A percentile compares a stretch with the other conserved stretches of the same genome.
Conservation (phyloP, 1,284 basidiomycete species). For the Cutaneotrichosporon spelunceum region DNA sequence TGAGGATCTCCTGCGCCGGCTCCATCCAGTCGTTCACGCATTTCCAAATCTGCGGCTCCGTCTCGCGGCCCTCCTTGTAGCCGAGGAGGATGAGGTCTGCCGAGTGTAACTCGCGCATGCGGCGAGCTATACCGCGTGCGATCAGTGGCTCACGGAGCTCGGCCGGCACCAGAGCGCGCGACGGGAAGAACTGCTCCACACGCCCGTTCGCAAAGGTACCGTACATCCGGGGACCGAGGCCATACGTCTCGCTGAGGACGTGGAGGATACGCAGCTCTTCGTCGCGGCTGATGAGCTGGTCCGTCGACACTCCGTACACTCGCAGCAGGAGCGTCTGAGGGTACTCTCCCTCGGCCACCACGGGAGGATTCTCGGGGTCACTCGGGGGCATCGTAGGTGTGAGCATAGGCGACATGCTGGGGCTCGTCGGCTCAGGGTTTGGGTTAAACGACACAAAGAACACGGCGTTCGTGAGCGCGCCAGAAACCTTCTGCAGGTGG, state of each 20-base stretch:
- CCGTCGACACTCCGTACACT: conserved; percentile 83
- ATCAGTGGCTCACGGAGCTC: conserved; percentile 72
- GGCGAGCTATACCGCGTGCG: conserved; percentile 76
- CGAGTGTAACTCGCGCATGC: conserved; percentile 89
- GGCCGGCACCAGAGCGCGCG: conserved; percentile 67
- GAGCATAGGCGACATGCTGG: conserved; percentile 48
- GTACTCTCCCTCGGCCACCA: conserved; percentile 31
- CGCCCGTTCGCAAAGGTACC: conserved; percentile 92
- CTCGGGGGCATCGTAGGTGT: conserved; percentile 48
- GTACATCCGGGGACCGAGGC: conserved; percentile 83
- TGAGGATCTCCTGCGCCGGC: conserved; percentile 38
- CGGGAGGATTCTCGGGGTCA: conserved; percentile 39
- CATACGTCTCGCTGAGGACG: conserved; percentile 76
- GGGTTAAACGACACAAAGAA: conserved; percentile 72
- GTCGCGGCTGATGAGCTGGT: conserved; percentile 75
- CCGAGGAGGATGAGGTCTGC: conserved; percentile 72
- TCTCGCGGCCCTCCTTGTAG: conserved; percentile 55
- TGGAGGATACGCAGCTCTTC: conserved; percentile 82
- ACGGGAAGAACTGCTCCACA: conserved; percentile 88
- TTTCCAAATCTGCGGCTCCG: conserved; percentile 57
- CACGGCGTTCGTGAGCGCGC: conserved; percentile 87
- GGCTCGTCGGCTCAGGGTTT: conserved; percentile 40
- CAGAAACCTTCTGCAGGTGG: conserved; percentile 74
- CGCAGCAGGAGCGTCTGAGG: conserved; percentile 74
- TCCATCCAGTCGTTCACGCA: conserved; percentile 64